Evolutionary conservation across 441 rosid species (phyloP).

Genomic region (Manihot esculenta): DNA sequence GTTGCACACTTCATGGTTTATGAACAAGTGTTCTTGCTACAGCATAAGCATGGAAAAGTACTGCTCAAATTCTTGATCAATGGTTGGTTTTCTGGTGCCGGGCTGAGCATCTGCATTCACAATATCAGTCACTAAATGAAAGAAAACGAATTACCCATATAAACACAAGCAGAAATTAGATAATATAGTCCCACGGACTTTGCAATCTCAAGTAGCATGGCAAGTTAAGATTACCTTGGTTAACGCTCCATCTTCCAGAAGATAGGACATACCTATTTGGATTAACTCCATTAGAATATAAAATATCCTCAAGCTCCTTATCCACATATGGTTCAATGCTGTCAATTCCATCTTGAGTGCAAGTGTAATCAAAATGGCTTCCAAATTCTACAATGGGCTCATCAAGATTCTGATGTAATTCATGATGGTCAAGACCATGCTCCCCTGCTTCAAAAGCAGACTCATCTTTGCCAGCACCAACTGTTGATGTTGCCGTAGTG

Average conservation of each 20-base stretch:
- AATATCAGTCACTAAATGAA: neutral
- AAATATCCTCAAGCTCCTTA: constrained; percentile 31
- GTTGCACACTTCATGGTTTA: neutral
- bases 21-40: constrained; percentile 21
- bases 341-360: constrained; percentile 33
- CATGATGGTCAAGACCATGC: constrained; percentile 14
- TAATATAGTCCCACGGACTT: neutral
- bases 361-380: constrained; percentile 27
- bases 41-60: constrained; percentile 72
- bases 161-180: neutral
- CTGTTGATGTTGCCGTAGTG: neutral
- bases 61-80: constrained; percentile 82
- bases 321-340: constrained; percentile 25
- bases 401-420: constrained; percentile 27
- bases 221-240: constrained; percentile 42
- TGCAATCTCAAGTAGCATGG: neutral
- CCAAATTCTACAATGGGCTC: constrained; percentile 34
- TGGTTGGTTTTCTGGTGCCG: constrained; percentile 50
- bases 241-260: constrained; percentile 52
- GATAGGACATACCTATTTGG: constrained; percentile 44
- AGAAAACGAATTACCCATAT: neutral
- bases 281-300: constrained; percentile 25
- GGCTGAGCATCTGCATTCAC: constrained; percentile 33
- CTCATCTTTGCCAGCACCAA: constrained; percentile 21
- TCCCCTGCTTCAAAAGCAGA: constrained; percentile 9